phyloP scores from a whole-genome alignment of 495 filamentous ascomycete genomes.

The Tuber borchii region DNA sequence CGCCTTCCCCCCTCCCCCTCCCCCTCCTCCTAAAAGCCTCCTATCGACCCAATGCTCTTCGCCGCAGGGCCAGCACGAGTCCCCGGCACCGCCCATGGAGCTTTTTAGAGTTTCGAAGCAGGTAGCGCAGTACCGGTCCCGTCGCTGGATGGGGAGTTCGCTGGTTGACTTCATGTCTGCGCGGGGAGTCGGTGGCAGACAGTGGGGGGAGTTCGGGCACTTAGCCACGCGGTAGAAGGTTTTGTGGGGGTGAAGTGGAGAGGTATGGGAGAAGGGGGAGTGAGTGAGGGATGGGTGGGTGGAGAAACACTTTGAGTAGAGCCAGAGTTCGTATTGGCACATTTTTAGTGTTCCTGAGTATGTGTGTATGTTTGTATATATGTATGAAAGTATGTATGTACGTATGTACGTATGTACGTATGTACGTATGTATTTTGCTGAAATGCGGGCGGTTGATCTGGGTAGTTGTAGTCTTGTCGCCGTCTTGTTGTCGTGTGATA shows the following conservation, averaged over 20 bases:
- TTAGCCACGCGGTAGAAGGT: conserved; percentile 33
- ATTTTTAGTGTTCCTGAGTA: conserved; percentile 15
- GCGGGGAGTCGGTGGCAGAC: conserved; percentile 22
- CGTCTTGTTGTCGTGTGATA: neutral
- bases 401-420: neutral
- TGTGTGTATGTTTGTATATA: neutral
- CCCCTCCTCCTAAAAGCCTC: conserved; percentile 13
- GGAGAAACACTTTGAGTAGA: conserved; percentile 30
- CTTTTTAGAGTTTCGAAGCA: conserved; percentile 31
- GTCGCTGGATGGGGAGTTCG: conserved; percentile 29
- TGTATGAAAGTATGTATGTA: neutral
- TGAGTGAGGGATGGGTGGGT: conserved; percentile 25
- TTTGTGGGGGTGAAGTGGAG: conserved; percentile 26
- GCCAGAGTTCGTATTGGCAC: conserved; percentile 36
- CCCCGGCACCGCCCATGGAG: conserved; percentile 27
- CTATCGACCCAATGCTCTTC: conserved; percentile 30
- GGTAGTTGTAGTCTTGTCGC: neutral
- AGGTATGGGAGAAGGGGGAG: conserved; percentile 17
- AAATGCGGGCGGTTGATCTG: neutral
- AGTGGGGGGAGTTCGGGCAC: conserved; percentile 22
- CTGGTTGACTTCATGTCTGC: conserved; percentile 28
- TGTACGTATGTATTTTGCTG: neutral
- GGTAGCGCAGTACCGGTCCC: conserved; percentile 29
- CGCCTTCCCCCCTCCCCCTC: conserved; percentile 7
- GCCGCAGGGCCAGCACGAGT: conserved; percentile 33